A percentile compares a stretch with the other conserved stretches of the same genome.
phyloP scores from a whole-genome alignment of 805 yeast species.

The Candida vartiovaarae region DNA sequence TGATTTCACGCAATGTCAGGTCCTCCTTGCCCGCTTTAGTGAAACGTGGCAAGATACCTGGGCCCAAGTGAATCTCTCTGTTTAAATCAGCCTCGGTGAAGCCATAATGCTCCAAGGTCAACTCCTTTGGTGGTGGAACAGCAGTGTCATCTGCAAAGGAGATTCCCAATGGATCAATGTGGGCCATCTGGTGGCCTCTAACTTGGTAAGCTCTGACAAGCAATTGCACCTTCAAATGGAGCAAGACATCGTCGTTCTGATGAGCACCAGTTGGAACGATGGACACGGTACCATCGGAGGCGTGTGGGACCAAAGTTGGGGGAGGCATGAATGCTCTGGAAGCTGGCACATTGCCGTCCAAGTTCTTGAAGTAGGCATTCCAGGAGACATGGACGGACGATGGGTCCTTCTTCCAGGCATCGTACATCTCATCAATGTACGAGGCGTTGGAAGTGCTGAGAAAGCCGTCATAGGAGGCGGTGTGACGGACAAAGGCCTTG shows the following conservation, averaged over 20 bases:
- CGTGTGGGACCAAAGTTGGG: conserved; percentile 79
- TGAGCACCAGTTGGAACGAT: conserved; percentile 43
- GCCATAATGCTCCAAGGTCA: conserved; percentile 87
- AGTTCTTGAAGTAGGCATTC: conserved; percentile 93
- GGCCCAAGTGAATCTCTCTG: conserved; percentile 84
- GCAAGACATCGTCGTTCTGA: conserved; percentile 48
- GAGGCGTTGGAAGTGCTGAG: conserved; percentile 78
- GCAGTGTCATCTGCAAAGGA: conserved; percentile 65
- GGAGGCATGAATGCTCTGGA: conserved; percentile 82
- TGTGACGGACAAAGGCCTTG: conserved; percentile 10
- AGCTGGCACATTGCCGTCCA: conserved; percentile 66
- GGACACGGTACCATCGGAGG: conserved; percentile 69
- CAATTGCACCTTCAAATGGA: conserved; percentile 92
- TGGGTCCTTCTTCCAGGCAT: conserved; percentile 90
- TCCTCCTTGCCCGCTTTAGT: conserved; percentile 52
- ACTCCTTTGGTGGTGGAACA: conserved; percentile 65
- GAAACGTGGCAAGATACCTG: conserved; percentile 94
- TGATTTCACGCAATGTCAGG: conserved; percentile 71
- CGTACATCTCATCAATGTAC: conserved; percentile 97
- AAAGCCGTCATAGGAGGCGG: conserved; percentile 52
- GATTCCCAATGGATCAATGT: conserved; percentile 91
- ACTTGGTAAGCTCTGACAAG: conserved; percentile 98
- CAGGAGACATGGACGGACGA: conserved; percentile 88
- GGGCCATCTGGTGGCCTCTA: conserved; percentile 94
- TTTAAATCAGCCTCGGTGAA: conserved; percentile 82